Percentiles rank a stretch among this genome's conserved stretches.
These are phyloP conservation scores for Colletotrichum abscissum DNA, from an alignment of 2,329 filamentous ascomycete species.

Conservation along the genomic window DNA sequence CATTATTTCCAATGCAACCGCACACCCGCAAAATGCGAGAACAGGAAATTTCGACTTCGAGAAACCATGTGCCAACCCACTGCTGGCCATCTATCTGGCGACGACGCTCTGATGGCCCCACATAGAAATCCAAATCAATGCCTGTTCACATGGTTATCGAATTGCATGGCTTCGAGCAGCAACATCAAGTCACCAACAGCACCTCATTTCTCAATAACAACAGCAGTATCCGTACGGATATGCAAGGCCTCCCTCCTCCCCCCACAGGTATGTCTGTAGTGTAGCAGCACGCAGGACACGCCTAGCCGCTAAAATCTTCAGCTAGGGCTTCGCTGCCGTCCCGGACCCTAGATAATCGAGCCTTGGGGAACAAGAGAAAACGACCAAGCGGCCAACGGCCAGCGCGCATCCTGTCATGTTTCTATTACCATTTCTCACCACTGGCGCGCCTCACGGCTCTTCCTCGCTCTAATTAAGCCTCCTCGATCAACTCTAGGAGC, in stretches of 20 bases:
- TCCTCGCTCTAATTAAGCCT: constrained; percentile 45
- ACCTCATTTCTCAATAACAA: background rate
- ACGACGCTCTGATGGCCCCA: constrained; percentile 25
- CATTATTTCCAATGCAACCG: constrained; percentile 29
- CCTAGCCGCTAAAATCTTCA: constrained; percentile 22
- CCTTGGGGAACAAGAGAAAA: background rate
- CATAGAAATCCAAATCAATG: constrained; percentile 35
- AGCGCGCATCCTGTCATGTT: background rate
- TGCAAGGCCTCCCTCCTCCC: background rate
- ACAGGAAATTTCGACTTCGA: constrained; percentile 10
- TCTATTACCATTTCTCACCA: background rate
- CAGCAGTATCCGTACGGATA: constrained; percentile 3
- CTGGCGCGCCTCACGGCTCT: constrained; percentile 43
- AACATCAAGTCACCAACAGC: constrained; percentile 4
- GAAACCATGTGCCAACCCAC: constrained; percentile 19
- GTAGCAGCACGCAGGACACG: constrained; percentile 2
- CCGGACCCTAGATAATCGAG: background rate
- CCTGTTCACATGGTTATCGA: constrained; percentile 26
- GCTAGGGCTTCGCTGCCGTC: constrained; percentile 6
- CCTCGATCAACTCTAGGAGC: background rate
- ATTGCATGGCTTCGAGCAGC: constrained; percentile 23
- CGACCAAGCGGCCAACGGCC: constrained; percentile 4
- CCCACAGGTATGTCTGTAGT: background rate
- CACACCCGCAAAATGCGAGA: constrained; percentile 23
- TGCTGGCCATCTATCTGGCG: constrained; percentile 21